A percentile compares a stretch with the other conserved stretches of the same genome.
Conservation (phyloP, 345 rosid species). For the Aegle marmelos region DNA sequence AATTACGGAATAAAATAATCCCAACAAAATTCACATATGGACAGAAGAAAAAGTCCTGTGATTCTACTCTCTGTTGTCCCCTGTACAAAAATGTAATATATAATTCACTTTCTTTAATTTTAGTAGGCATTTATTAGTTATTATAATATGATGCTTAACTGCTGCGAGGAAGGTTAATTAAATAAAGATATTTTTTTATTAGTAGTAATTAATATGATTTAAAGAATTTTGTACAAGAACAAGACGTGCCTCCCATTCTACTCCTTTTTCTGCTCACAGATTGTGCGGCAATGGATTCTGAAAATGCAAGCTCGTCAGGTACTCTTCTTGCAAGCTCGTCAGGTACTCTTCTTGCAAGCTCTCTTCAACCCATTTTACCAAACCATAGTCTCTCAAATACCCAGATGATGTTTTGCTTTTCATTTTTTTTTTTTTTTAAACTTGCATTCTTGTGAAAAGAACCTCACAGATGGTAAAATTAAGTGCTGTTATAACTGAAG, state of each 20-base stretch:
- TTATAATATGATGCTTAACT: neutral
- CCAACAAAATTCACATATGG: neutral
- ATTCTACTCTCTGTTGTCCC: neutral
- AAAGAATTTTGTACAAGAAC: neutral
- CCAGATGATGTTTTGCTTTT: constrained; percentile 21
- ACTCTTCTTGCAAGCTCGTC: constrained; percentile 13
- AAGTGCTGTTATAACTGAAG: neutral
- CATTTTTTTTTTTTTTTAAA: neutral
- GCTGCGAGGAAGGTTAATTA: neutral
- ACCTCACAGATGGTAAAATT: neutral
- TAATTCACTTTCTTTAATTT: no score
- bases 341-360: constrained; percentile 24
- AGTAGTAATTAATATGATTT: neutral
- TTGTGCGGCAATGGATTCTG: constrained; percentile 10
- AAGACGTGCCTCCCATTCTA: neutral
- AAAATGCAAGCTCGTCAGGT: constrained; percentile 17
- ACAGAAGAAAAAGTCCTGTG: neutral
- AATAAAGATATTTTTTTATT: no score
- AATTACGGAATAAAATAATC: neutral
- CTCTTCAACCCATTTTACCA: constrained; percentile 20
- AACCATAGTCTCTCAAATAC: constrained; percentile 14
- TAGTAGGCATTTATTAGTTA: no score
- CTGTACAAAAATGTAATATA: neutral
- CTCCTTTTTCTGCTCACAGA: constrained; percentile 3
- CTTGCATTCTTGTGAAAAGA: neutral